Evolutionary conservation across 306 rosid genomes (phyloP), one percentile per base, ranked within the genome.

Genomic region (Lathyrus aphaca): DNA sequence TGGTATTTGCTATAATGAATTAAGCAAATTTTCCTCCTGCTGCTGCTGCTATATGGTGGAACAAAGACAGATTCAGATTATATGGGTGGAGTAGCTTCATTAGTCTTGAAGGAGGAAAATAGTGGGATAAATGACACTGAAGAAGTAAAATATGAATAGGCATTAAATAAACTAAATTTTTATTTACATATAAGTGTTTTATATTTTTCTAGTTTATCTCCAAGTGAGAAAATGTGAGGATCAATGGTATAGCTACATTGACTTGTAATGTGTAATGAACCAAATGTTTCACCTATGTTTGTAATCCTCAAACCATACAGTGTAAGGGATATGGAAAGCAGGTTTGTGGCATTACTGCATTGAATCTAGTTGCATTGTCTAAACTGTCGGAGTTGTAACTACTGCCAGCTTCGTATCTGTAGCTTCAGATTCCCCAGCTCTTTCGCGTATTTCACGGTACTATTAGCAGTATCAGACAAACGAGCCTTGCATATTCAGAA

Each of bases 381-480:
- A 96, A 23, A 77, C 71, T 29, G 87, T 75, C 0, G 98, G 98
- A 19, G 91, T 90, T n/a, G 87, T 81, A 64, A 90, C 88, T 46
- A 82, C 85, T 5, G 91, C 83, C 56, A 85, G 35, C 75, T 61
- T 86, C 79, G 74, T 80, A 69, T 74, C 78, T 21, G 76, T 57
- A 48, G 82, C 38, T 64, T 73, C 69, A 15, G 64, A 66, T 71
- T 81, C 84, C 45, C 88, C 80, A 1, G 78, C 63, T 66, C 86
- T 86, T 74, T 86, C 93, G 1, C 85, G 81, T 63, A 90, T 90
- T 80, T 90, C 96, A 15, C 96, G 83, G 72, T 90, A 88, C 82
- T 93, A 96, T 88, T 93, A 96, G 77, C 98, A 93, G 61, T n/a
- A n/a, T n/a, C n/a, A n/a, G n/a, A n/a, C n/a, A n/a, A n/a, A n/a